A percentile compares a stretch with the other conserved stretches of the same genome.
These are phyloP conservation scores for Pseudogymnoascus sp. DNA, from an alignment of 2,329 filamentous ascomycete genomes.

Conservation along the genomic window DNA sequence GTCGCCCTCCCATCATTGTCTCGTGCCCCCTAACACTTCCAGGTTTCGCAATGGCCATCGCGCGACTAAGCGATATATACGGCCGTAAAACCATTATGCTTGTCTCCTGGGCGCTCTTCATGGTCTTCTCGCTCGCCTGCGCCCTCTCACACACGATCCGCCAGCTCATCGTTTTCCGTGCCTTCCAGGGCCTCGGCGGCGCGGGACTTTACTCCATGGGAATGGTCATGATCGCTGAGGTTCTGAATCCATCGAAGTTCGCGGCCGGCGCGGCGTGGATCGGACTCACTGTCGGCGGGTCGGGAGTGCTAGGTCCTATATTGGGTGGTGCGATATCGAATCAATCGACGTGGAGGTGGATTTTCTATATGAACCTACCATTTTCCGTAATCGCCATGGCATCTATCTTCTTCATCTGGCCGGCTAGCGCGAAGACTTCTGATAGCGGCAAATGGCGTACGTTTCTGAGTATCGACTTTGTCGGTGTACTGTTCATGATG, in stretches of 20 bases:
- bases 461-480: slow-evolving; percentile 6
- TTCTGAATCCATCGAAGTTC: slow-evolving; percentile 38
- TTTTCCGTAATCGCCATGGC: background rate
- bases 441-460: background rate
- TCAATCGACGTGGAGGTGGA: slow-evolving; percentile 24
- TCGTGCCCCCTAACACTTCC: background rate
- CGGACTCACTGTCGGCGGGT: slow-evolving; percentile 34
- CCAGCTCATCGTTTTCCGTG: slow-evolving; percentile 25
- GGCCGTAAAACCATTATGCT: slow-evolving; percentile 12
- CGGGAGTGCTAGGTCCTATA: slow-evolving; percentile 24
- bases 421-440: slow-evolving; percentile 3
- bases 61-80: slow-evolving; percentile 12
- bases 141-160: slow-evolving; percentile 5
- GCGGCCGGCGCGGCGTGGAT: slow-evolving; percentile 43
- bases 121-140: slow-evolving; percentile 14
- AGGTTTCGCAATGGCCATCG: slow-evolving; percentile 13
- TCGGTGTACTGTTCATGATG: slow-evolving; percentile 12
- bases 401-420: background rate
- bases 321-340: slow-evolving; percentile 23
- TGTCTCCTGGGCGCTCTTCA: slow-evolving; percentile 7
- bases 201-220: slow-evolving; percentile 33
- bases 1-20: background rate
- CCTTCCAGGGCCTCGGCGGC: slow-evolving; percentile 30
- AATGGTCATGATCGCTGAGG: slow-evolving; percentile 38
- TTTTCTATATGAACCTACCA: slow-evolving; percentile 51